Conservation (phyloP, 2,329 filamentous ascomycete species). For the Leptographium wingfieldii region DNA sequence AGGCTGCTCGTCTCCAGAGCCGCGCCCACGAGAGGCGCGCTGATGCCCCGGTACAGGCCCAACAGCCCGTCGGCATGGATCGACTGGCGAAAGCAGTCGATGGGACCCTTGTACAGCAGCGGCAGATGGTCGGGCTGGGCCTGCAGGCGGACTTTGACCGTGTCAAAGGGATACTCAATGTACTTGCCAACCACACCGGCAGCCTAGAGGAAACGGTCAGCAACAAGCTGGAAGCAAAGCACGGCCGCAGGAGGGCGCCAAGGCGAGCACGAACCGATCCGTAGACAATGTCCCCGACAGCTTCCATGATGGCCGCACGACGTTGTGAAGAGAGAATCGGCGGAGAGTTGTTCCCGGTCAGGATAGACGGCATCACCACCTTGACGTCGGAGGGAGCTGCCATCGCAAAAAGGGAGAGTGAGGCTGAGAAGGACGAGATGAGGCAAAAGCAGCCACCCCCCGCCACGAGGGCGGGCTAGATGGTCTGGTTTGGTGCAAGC, state of each 20-base stretch:
- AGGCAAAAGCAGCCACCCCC: not conserved
- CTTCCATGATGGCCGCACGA: conserved; percentile 43
- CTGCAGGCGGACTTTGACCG: conserved; percentile 91
- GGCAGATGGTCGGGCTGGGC: conserved; percentile 82
- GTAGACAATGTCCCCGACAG: conserved; percentile 75
- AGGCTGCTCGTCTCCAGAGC: conserved; percentile 85
- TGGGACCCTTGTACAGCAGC: conserved; percentile 67
- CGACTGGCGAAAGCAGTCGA: conserved; percentile 90
- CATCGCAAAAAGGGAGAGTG: not conserved
- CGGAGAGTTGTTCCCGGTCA: not conserved
- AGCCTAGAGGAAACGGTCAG: conserved; percentile 30
- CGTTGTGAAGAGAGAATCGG: conserved; percentile 13
- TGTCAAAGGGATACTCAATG: conserved; percentile 98
- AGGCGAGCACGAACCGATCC: conserved; percentile 55
- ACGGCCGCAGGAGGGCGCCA: not conserved
- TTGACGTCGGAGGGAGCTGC: not conserved
- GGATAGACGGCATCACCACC: not conserved
- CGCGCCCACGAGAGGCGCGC: conserved; percentile 77
- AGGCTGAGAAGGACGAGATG: not conserved
- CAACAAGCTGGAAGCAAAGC: not conserved
- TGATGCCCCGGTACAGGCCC: conserved; percentile 85
- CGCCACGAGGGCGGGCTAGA: conserved; percentile 1
- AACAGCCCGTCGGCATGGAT: conserved; percentile 65
- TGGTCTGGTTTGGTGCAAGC: not conserved
- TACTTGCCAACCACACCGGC: conserved; percentile 88